Base-by-base conservation (phyloP, 2,329 filamentous ascomycete species). In the Colletotrichum endophyticum region DNA sequence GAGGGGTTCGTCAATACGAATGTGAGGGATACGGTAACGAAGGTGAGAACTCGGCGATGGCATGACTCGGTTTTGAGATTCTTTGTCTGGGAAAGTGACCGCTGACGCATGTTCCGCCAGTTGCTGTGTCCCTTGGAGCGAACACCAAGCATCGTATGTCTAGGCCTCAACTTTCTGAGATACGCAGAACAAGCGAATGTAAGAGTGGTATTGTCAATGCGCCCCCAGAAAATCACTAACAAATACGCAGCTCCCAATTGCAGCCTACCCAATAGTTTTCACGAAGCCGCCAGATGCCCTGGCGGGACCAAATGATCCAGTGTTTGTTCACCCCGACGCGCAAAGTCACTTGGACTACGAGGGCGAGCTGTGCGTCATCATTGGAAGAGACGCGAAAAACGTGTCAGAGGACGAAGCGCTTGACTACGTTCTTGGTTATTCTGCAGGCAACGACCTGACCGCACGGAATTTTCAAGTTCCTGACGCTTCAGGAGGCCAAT, bases 401-500 rank as follows among this genome's bases (percentile, higher is more conserved):
- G 85, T 90, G 4, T 78, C 83, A 5, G 87, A 88, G 66, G 84
- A 83, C 1, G 85, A 90, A 32, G 88, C 89, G 6, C 78, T 88
- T 6, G 84, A 88, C 28, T 89, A 91, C 78, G 84, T 92, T 3
- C 86, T 91, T 2, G 91, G 90, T 34, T 92, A 91, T 77, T 90
- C 90, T 0, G 87, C 87, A 28, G 88, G 88, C 39, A 92, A 92
- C 80, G 89, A 91, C 76, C 80, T 90, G 22, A 88, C 88, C 3
- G 87, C 88, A 0, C 82, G 89, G 5, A 87, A 89, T 73, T 82
- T 85, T 44, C 89, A 91, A 80, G 86, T 90, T 73, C 89, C 90
- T 0, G 79, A 77, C 6, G 77, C 76, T 11, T 79, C 72, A 8
- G 79, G 78, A 15, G 78, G 79, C 11, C 89, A 91, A 75, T 90